These are phyloP conservation scores for Atalantia buxifolia DNA, from an alignment of 345 rosid species.

Conservation along the genomic window DNA sequence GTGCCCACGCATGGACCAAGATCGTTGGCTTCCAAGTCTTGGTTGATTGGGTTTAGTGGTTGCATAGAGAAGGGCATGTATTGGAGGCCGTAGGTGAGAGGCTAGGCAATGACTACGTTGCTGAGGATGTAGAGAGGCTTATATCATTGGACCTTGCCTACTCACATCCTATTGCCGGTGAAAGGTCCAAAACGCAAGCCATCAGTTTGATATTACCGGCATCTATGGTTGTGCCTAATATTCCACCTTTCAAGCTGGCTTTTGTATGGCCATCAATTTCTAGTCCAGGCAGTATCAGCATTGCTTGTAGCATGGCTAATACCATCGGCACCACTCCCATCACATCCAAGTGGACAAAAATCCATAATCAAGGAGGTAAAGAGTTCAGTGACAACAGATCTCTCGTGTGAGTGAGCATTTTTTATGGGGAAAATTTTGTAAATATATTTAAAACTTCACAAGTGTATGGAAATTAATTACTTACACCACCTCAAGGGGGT, in stretches of 20 bases:
- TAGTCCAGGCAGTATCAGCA: slow-evolving; percentile 12
- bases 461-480: too few relatives aligned
- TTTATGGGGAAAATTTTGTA: not conserved
- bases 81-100: slow-evolving; percentile 49
- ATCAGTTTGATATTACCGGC: slow-evolving; percentile 40
- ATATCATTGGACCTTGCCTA: slow-evolving; percentile 46
- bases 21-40: slow-evolving; percentile 26
- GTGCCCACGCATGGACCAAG: slow-evolving; percentile 42
- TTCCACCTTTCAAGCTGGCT: slow-evolving; percentile 48
- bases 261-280: slow-evolving; percentile 45
- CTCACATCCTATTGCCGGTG: slow-evolving; percentile 45
- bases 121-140: slow-evolving; percentile 43
- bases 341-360: slow-evolving; percentile 41
- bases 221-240: slow-evolving; percentile 30
- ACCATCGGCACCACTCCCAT: slow-evolving; percentile 25
- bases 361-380: slow-evolving; percentile 1
- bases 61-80: slow-evolving; percentile 41
- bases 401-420: slow-evolving; percentile 7
- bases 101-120: slow-evolving; percentile 26
- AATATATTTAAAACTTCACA: too few relatives aligned
- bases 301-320: slow-evolving; percentile 3
- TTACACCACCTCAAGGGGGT: too few relatives aligned
- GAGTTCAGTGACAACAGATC: slow-evolving; percentile 27
- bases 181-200: slow-evolving; percentile 46
- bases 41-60: slow-evolving; percentile 54